A percentile compares a stretch with the other conserved stretches of the same genome.
Conservation (phyloP, 129 eudicot species). For the Tagetes erecta region DNA sequence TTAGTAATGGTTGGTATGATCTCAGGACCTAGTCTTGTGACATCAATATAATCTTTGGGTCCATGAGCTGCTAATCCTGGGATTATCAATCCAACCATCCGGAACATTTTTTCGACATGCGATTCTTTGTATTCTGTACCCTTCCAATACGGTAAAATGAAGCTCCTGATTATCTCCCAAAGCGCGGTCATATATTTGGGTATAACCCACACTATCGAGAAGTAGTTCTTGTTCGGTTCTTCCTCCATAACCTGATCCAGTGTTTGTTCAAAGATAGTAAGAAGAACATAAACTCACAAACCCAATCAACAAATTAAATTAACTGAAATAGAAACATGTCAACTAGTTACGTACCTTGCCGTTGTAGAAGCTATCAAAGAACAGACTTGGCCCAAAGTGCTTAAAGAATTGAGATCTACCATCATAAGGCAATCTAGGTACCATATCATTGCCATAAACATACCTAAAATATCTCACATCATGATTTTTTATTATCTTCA, state of each 20-base stretch:
- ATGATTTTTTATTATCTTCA: conserved; percentile 37
- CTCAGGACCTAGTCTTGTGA: conserved; percentile 48
- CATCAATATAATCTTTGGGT: conserved; percentile 62
- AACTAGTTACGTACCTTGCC: conserved; percentile 26
- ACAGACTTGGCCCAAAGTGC: conserved; percentile 72
- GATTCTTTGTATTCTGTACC: conserved; percentile 66
- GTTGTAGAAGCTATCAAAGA: conserved; percentile 61
- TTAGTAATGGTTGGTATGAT: conserved; percentile 26
- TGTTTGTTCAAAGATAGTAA: background rate
- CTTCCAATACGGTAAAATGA: conserved; percentile 48
- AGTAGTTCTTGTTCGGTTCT: conserved; percentile 88
- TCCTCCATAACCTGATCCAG: conserved; percentile 46
- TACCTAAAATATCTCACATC: conserved; percentile 59
- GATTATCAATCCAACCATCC: conserved; percentile 51
- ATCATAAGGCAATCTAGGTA: conserved; percentile 82
- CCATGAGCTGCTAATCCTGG: conserved; percentile 73
- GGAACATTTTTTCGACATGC: conserved; percentile 32
- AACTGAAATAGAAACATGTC: no score
- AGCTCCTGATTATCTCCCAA: conserved; percentile 72
- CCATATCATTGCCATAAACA: conserved; percentile 69
- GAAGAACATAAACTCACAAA: background rate
- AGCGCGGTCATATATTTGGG: conserved; percentile 57
- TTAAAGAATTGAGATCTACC: conserved; percentile 53
- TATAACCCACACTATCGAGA: conserved; percentile 52
- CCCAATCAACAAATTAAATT: background rate